A percentile compares a stretch with the other conserved stretches of the same genome.
Evolutionary conservation across 2,329 filamentous ascomycete genomes (phyloP).

Genomic region (Botrytis medusae): DNA sequence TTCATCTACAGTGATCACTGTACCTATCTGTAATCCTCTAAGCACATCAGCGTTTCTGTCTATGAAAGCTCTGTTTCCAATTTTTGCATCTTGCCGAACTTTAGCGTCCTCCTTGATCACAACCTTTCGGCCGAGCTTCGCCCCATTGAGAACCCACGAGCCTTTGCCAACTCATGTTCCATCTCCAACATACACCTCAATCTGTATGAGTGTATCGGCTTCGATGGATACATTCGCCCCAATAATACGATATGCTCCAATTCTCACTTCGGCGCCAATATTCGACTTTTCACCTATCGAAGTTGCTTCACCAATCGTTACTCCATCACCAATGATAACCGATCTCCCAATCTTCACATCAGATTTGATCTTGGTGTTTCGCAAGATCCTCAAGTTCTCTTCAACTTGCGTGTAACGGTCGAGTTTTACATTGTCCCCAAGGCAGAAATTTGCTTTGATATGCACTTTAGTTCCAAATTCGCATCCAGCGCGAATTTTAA

Average conservation of each 20-base stretch:
- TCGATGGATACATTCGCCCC: not conserved
- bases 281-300: not conserved
- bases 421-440: not conserved
- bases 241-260: not conserved
- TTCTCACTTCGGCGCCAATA: fast-evolving
- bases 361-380: not conserved
- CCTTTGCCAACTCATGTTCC: fast-evolving
- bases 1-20: not conserved
- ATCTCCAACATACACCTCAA: not conserved
- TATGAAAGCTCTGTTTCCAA: not conserved
- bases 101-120: fast-evolving
- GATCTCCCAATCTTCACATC: fast-evolving
- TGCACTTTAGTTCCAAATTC: not conserved
- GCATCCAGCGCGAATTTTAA: not conserved
- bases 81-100: not conserved
- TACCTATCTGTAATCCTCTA: not conserved
- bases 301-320: not conserved
- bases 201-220: not conserved
- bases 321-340: not conserved
- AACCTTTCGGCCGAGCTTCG: not conserved
- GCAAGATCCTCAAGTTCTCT: not conserved
- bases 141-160: not conserved
- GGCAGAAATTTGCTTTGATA: not conserved
- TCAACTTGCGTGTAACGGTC: not conserved
- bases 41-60: fast-evolving